These are phyloP conservation scores for Globisporangium takayamanum DNA, from an alignment of 352 stramenopile genomes.

Conservation along the genomic window DNA sequence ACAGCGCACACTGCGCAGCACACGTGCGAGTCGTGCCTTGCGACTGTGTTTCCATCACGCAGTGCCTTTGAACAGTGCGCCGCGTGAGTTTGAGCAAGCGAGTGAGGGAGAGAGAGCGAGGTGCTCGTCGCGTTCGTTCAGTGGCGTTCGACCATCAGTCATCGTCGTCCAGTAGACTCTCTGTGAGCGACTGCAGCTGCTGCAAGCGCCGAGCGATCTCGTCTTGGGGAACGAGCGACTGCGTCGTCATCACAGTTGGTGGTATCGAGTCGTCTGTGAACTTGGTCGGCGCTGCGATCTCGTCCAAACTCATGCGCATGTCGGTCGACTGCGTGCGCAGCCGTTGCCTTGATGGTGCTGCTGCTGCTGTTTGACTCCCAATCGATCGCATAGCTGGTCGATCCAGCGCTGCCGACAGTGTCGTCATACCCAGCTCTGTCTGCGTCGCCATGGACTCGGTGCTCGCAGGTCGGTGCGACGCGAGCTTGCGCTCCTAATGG, in stretches of 20 bases:
- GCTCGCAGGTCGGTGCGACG: background rate
- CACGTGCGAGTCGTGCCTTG: conserved; percentile 36
- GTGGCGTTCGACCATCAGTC: background rate
- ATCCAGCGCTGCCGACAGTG: background rate
- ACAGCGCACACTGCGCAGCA: conserved; percentile 36
- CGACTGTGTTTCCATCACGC: conserved; percentile 22
- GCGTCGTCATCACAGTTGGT: background rate
- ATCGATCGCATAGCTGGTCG: conserved; percentile 1
- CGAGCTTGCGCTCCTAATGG: background rate
- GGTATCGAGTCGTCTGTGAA: background rate
- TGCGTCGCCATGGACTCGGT: background rate
- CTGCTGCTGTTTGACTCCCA: conserved; percentile 3
- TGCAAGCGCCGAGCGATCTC: conserved; percentile 34
- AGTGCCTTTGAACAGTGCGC: conserved; percentile 11
- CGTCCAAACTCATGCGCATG: conserved; percentile 25
- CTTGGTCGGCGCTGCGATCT: conserved; percentile 15
- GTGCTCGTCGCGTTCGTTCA: background rate
- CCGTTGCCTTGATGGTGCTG: background rate
- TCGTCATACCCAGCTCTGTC: background rate
- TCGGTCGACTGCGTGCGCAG: background rate
- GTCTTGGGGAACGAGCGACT: conserved; percentile 6
- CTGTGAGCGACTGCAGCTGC: conserved; percentile 50
- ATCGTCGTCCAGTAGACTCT: conserved; percentile 44
- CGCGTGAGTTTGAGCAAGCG: background rate
- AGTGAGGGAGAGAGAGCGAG: too few species aligned